Evolutionary conservation across 768 basidiomycete genomes (phyloP), one percentile per base, ranked within the genome.

Genomic region (Mycena latifolia): DNA sequence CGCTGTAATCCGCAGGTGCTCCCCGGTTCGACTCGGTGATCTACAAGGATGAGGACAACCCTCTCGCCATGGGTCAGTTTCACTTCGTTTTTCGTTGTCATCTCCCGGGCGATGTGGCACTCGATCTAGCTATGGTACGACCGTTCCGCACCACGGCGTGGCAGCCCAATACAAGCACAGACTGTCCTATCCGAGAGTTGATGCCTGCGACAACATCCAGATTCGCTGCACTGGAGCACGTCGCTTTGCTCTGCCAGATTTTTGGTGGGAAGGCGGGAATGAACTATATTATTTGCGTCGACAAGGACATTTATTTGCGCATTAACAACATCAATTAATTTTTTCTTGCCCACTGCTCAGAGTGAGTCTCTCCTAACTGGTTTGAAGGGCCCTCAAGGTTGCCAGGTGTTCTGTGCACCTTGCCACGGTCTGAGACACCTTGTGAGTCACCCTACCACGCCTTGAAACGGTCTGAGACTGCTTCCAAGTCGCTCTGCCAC

Each of bases 11-110:
- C 51, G 12, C 51, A 35, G 51, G 51, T 24, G 5, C 1, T 33
- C 51, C 51, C 9, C 29, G 51, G 51, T 52, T 52, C 20, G 51
- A 52, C 51, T 52, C 51, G 31, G 51, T 52, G 51, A 52, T 52
- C 31, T 52, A 52, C 31, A 31, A 52, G 31, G 51, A 52, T 20
- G 51, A 52, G 20, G 9, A 35, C 29, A n/a, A n/a, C n/a, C n/a
- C n/a, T n/a, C n/a, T n/a, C n/a, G n/a, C n/a, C n/a, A n/a, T n/a
- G n/a, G n/a, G 51, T 22, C 31, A 52, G 31, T 12, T 52, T 22
- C 51, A 52, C 31, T 52, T 31, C 31, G 20, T 52, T 31, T 52
- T 52, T 12, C 51, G 51, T 52, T 52, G 51, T 22, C 31, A 52
- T 33, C 51, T 52, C 31, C 51, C 51, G 20, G 51, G 51, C 29